Base-by-base conservation (phyloP, 1,139 yeast species). In the Blastobotrys aristatus region DNA sequence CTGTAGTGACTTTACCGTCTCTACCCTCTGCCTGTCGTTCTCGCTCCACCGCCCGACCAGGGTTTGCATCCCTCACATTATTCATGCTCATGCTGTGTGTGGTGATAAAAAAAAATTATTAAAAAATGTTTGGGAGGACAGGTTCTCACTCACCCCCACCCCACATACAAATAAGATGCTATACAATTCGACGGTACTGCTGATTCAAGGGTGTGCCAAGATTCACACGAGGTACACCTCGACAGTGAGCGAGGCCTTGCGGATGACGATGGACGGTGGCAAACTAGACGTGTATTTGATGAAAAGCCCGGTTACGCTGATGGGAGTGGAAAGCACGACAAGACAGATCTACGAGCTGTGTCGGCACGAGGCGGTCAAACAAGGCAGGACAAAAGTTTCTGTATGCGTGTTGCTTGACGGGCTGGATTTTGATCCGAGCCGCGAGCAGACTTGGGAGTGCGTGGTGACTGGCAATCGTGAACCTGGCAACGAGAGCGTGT, bases 351-450 rank as follows among this genome's bases (percentile, higher is more conserved):
- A 63, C 48, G 64, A 54, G 4, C 46, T 63, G 30, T 58, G 62
- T 11, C 53, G 60, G 3, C 41, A 35, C 11, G 54, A 58, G 44
- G 60, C 61, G 1, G 44, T 24, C 5, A 43, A 47, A 35, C 38
- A 43, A 24, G 49, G 44, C 20, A 61, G 67, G 4, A 51, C 49
- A 31, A 48, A 48, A 21, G 60, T 66, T 16, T 57, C 58, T 20
- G 61, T 68, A 26, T 64, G 67, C 0, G 66, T 72, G 6, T 54
- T 71, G 41, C 53, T 72, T 8, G 68, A 66, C 22, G 65, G 70
- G 6, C 52, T 53, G 18, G 64, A 61, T 42, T 47, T 61, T 21
- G 65, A 63, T 21, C 38, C 43, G n/a, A 49, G 45, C n/a, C 47
- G 65, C 17, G 47, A 51, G 11, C 62, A 62, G 45, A 46, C 54